Percentiles rank a stretch among this genome's conserved stretches.
Evolutionary conservation across 768 basidiomycete genomes (phyloP).

Genomic region (Boletellus ananas): DNA sequence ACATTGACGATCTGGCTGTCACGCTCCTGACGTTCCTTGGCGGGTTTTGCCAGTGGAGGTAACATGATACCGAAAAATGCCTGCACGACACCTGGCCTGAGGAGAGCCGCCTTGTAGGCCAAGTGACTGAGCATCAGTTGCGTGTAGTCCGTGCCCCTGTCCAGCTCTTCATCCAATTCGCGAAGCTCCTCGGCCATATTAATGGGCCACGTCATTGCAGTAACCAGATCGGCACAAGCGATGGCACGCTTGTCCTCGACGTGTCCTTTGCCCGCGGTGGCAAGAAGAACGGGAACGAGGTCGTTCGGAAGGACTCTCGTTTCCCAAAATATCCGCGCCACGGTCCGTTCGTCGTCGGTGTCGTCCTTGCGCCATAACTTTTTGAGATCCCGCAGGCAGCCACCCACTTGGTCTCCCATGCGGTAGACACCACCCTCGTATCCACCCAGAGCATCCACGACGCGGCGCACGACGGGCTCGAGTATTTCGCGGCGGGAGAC

Average conservation of each 20-base stretch:
- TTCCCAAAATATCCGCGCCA: conserved; percentile 89
- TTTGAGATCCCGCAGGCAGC: conserved; percentile 92
- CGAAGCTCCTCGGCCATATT: conserved; percentile 92
- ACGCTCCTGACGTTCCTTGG: conserved; percentile 66
- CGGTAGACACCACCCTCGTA: conserved; percentile 62
- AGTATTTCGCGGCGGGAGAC: conserved; percentile 51
- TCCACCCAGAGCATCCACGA: conserved; percentile 80
- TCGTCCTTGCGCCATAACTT: conserved; percentile 96
- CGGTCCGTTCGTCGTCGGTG: conserved; percentile 92
- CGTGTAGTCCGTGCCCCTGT: conserved; percentile 85
- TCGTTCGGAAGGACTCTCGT: conserved; percentile 85
- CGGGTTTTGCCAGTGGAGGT: conserved; percentile 69
- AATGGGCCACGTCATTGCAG: conserved; percentile 99
- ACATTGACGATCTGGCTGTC: conserved; percentile 88
- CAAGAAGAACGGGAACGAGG: conserved; percentile 78
- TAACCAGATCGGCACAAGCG: conserved; percentile 82
- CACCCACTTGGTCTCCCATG: conserved; percentile 76
- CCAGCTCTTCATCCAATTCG: conserved; percentile 79
- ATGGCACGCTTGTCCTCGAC: conserved; percentile 83
- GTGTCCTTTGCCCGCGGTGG: conserved; percentile 71
- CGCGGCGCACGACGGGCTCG: conserved; percentile 63
- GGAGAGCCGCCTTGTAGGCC: conserved; percentile 76
- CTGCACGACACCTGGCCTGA: conserved; percentile 64
- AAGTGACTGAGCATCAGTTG: conserved; percentile 77
- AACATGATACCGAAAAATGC: conserved; percentile 73